These are phyloP conservation scores for Sphaceloma murrayae DNA, from an alignment of 2,329 filamentous ascomycete genomes.

Conservation along the genomic window DNA sequence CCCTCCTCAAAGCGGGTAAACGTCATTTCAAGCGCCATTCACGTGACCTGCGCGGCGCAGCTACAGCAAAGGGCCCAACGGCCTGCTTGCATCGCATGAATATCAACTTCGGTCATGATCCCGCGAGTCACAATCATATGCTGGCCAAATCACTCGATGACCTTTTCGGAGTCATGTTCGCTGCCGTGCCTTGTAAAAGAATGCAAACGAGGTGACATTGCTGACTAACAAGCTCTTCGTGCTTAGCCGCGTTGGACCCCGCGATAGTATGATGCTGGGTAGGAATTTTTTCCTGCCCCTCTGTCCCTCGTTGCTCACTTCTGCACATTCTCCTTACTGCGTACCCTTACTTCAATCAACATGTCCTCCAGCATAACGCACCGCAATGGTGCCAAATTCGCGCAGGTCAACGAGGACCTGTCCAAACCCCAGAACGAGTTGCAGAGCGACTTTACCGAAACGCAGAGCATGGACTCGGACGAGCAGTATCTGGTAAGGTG, in stretches of 20 bases:
- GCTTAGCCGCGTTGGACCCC: too few relatives aligned
- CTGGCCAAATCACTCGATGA: too few relatives aligned
- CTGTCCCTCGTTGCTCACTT: slow-evolving; percentile 2
- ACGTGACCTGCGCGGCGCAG: not conserved
- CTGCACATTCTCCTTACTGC: too few relatives aligned
- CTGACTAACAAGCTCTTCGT: too few relatives aligned
- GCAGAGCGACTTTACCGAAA: slow-evolving; percentile 28
- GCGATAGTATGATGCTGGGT: too few relatives aligned
- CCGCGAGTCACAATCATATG: too few relatives aligned
- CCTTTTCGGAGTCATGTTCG: too few relatives aligned
- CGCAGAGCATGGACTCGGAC: slow-evolving; percentile 28
- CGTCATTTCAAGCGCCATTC: not conserved
- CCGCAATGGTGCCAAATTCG: slow-evolving; percentile 15
- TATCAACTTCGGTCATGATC: not conserved
- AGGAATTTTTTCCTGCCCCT: slow-evolving; percentile 14
- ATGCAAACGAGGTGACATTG: too few relatives aligned
- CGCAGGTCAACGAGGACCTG: slow-evolving; percentile 19
- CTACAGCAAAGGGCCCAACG: too few relatives aligned
- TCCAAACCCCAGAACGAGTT: slow-evolving; percentile 26
- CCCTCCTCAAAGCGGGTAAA: not conserved
- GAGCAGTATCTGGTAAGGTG: slow-evolving; percentile 31
- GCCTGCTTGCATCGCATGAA: not conserved
- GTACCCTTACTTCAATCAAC: not conserved
- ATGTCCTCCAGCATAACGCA: slow-evolving; percentile 16
- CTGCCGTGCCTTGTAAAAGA: too few relatives aligned